These are phyloP conservation scores for Paramyrothecium sp. DNA, from an alignment of 2,329 filamentous ascomycete genomes.

Conservation along the genomic window DNA sequence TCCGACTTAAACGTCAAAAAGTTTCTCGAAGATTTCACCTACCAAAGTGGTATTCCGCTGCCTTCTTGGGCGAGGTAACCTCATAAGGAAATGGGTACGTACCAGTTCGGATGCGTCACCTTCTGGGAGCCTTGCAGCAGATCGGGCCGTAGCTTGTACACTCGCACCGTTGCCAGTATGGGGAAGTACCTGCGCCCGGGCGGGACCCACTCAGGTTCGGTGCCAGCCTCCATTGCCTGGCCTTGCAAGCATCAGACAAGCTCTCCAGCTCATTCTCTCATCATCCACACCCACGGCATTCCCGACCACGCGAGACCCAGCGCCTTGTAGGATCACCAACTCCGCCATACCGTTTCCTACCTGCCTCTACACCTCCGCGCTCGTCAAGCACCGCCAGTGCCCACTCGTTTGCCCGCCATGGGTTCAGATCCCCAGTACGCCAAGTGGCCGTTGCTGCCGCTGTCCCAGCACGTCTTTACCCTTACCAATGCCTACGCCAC, in stretches of 20 bases:
- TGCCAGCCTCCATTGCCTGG: not conserved
- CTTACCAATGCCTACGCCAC: conserved; percentile 77
- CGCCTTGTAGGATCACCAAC: conserved; percentile 5
- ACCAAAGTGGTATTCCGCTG: no score
- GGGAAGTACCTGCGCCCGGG: not conserved
- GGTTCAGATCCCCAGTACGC: conserved; percentile 81
- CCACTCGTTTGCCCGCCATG: conserved; percentile 47
- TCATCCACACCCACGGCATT: not conserved
- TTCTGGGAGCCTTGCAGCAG: conserved; percentile 27
- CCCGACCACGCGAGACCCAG: not conserved
- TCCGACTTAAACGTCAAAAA: no score
- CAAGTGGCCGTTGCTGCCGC: conserved; percentile 77
- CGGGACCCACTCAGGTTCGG: not conserved
- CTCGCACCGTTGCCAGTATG: conserved; percentile 13
- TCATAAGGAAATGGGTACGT: not conserved
- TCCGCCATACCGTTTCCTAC: not conserved
- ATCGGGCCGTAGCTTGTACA: not conserved
- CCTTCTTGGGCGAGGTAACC: no score
- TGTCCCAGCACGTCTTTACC: conserved; percentile 84
- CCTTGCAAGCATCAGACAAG: conserved; percentile 4
- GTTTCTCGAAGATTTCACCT: no score
- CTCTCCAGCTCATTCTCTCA: conserved; percentile 1
- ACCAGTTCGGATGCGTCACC: conserved; percentile 21
- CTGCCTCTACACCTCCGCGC: conserved; percentile 11
- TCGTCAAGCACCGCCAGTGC: conserved; percentile 9